Evolutionary conservation across 148 eudicot species (phyloP), one percentile per base, ranked within the genome.

Genomic region (Rhododendron ferrugineum): DNA sequence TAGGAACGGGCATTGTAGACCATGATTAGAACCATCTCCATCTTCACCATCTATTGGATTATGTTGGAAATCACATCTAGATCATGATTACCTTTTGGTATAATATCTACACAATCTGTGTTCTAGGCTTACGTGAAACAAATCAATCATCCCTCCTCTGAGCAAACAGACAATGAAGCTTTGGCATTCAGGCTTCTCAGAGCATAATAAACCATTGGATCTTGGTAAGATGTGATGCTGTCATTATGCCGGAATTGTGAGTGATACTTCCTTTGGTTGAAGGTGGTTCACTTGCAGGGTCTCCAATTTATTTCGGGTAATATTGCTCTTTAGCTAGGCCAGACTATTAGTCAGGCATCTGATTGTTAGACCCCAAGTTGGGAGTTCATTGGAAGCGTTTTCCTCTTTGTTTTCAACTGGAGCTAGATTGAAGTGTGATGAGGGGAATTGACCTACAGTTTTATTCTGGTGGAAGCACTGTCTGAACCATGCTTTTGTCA

Each of bases 201-300:
- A 81, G 79, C 85, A 76, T 87, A 74, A 70, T 72, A 83, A 13
- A 83, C 30, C 9, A 81, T 70, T 68, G 87, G 84, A 40, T 85
- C 47, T 87, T 42, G 86, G 88, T 86, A 85, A 88, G 77, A 81
- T 74, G 78, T 85, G 81, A 84, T 88, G 85, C 85, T 86, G 85
- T 87, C 79, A 6, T 89, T 50, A 78, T 89, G 90, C 91, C 87
- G 88, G 93, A 76, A 86, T 23, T 85, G 58, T 82, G 68, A 81
- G 75, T 36, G 85, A 82, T 73, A 81, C 84, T 79, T 83, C 52
- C 26, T 85, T 82, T 70, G 66, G 81, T 78, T 42, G 84, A 83
- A 83, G 75, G 78, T 42, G 20, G 62, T 52, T 85, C 78, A 80
- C 49, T 74, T 52, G 44, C 79, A 26, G 66, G 87, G 68, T 36